Conservation (phyloP, 257 asterid genomes). For the Solanum bukasovii region DNA sequence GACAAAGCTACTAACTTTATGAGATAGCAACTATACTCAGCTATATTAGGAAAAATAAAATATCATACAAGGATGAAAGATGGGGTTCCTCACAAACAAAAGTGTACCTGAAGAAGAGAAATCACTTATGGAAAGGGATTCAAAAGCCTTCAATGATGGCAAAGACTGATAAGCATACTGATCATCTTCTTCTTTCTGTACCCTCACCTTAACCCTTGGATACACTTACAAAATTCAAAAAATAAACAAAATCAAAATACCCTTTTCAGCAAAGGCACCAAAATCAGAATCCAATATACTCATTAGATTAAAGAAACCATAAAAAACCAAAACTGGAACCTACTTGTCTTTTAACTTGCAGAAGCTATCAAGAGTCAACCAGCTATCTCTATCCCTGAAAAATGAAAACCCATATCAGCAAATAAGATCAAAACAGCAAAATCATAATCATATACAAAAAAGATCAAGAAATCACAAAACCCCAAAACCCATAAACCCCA, state of each 20-base stretch:
- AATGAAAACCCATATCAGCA: conserved; percentile 20
- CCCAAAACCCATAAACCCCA: not conserved
- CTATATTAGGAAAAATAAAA: not conserved
- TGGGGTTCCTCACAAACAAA: not conserved
- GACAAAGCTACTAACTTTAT: not conserved
- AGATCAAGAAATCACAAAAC: not conserved
- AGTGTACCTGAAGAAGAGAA: conserved; percentile 49
- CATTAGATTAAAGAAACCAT: not conserved
- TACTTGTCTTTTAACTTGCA: conserved; percentile 4
- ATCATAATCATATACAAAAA: no score
- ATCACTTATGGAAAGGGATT: conserved; percentile 39
- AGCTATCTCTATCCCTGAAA: not conserved
- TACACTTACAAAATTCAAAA: conserved; percentile 37
- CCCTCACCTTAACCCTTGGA: conserved; percentile 84
- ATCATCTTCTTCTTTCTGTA: conserved; percentile 55
- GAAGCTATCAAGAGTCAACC: not conserved
- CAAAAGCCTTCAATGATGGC: conserved; percentile 58
- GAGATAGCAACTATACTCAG: not conserved
- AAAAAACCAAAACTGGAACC: not conserved
- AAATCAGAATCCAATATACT: not conserved
- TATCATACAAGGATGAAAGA: not conserved
- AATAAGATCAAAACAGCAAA: not conserved
- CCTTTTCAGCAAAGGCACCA: conserved; percentile 14
- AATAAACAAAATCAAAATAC: not conserved
- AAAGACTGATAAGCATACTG: conserved; percentile 62